A percentile compares a stretch with the other conserved stretches of the same genome.
These are phyloP conservation scores for Leucocoprinus sp. DNA, from an alignment of 768 basidiomycete species.

Conservation along the genomic window DNA sequence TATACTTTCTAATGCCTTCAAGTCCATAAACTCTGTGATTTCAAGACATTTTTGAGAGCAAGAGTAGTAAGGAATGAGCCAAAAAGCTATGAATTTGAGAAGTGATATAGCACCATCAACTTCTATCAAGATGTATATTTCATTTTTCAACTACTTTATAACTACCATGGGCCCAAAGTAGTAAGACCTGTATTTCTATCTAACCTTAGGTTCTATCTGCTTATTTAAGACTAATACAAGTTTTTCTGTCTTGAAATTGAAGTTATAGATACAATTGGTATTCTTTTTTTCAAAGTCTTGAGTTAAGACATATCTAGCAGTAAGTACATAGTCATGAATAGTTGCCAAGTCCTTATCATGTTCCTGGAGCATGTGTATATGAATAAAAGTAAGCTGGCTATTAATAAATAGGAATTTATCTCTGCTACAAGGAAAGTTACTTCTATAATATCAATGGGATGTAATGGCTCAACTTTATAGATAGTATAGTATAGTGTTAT, in stretches of 20 bases:
- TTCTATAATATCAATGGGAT: constrained; percentile 19
- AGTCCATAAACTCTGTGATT: constrained; percentile 1
- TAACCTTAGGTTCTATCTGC: constrained; percentile 19
- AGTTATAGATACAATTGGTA: constrained; percentile 16
- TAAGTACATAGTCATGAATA: constrained; percentile 10
- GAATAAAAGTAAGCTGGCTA: constrained; percentile 9
- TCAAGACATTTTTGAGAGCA: background rate
- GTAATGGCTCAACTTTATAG: constrained; percentile 19
- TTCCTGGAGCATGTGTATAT: constrained; percentile 14
- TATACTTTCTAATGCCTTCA: background rate
- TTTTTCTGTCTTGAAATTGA: constrained; percentile 21
- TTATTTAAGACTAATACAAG: constrained; percentile 29
- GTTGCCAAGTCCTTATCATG: constrained; percentile 10
- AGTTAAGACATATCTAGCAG: constrained; percentile 6
- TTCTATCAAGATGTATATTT: constrained; percentile 20
- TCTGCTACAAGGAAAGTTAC: constrained; percentile 15
- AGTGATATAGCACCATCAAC: constrained; percentile 19
- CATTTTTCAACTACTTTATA: constrained; percentile 18
- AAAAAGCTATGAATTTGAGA: constrained; percentile 19
- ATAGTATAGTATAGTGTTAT: constrained; percentile 24
- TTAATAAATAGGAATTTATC: constrained; percentile 6
- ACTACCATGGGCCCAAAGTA: constrained; percentile 30
- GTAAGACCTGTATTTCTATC: constrained; percentile 20
- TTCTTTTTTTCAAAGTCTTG: constrained; percentile 21
- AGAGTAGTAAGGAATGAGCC: constrained; percentile 20